Conservation (phyloP, 2,329 filamentous ascomycete species). For the Rugonectria rugulosa region DNA sequence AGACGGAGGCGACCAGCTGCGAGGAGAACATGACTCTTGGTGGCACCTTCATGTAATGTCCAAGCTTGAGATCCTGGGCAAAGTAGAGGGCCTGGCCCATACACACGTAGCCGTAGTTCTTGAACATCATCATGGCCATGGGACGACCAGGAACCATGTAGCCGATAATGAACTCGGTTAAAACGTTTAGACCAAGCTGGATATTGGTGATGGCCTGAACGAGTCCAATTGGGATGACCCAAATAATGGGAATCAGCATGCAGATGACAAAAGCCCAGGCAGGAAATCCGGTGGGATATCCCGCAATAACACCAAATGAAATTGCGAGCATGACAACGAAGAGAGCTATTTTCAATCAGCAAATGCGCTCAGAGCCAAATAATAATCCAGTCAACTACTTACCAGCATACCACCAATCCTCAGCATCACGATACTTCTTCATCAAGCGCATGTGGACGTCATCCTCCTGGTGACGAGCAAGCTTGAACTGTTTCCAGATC, state of each 20-base stretch:
- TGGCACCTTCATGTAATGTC: slow-evolving; percentile 73
- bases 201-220: slow-evolving; percentile 69
- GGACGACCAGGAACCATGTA: slow-evolving; percentile 77
- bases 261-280: slow-evolving; percentile 66
- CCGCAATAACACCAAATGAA: slow-evolving; percentile 62
- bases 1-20: slow-evolving; percentile 66
- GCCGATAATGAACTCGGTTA: slow-evolving; percentile 77
- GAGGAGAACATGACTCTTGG: slow-evolving; percentile 68
- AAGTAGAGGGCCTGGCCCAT: slow-evolving; percentile 73
- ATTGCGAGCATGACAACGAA: slow-evolving; percentile 62
- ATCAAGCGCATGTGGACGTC: slow-evolving; percentile 67
- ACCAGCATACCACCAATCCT: slow-evolving; percentile 66
- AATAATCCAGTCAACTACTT: slow-evolving; percentile 48
- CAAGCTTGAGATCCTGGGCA: slow-evolving; percentile 70
- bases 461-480: slow-evolving; percentile 64
- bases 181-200: slow-evolving; percentile 72
- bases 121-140: slow-evolving; percentile 80
- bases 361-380: not conserved
- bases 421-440: slow-evolving; percentile 67
- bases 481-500: slow-evolving; percentile 62
- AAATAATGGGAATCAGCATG: slow-evolving; percentile 63
- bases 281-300: slow-evolving; percentile 65
- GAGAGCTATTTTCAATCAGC: slow-evolving; percentile 44
- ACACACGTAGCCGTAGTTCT: slow-evolving; percentile 75
- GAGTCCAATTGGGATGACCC: slow-evolving; percentile 68